Percentiles rank a stretch among this genome's conserved stretches.
Evolutionary conservation across 139 green algal species (phyloP).

Genomic region (Chlamydomonas sp.): DNA sequence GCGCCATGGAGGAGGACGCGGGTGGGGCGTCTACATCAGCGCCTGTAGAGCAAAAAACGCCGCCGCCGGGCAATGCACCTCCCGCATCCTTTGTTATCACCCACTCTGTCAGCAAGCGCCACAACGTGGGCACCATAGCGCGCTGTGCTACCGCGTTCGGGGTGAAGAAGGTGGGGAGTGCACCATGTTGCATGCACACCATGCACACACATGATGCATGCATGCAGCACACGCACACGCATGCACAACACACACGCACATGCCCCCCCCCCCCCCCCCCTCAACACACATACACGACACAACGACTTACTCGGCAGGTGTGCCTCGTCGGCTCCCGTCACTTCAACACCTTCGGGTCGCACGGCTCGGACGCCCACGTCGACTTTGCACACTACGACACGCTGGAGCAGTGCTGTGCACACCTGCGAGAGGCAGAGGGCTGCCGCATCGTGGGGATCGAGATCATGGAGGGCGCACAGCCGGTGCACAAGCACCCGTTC

Average conservation of each 20-base stretch:
- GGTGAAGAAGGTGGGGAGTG: conserved; percentile 42
- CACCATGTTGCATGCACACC: background rate
- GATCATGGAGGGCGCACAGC: conserved; percentile 63
- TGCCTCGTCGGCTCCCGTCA: conserved; percentile 75
- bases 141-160: conserved; percentile 65
- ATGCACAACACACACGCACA: background rate
- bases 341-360: conserved; percentile 86
- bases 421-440: conserved; percentile 33
- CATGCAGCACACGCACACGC: background rate
- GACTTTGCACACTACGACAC: conserved; percentile 59
- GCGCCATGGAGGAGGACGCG: no score
- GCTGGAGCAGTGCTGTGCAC: conserved; percentile 53
- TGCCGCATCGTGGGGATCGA: conserved; percentile 81
- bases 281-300: background rate
- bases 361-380: conserved; percentile 62
- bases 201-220: background rate
- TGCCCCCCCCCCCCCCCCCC: background rate
- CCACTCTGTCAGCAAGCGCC: conserved; percentile 68
- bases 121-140: conserved; percentile 75
- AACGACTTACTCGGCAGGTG: conserved; percentile 33
- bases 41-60: no score
- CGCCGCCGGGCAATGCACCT: no score
- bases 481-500: conserved; percentile 72
- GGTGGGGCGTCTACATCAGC: no score
- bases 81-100: conserved; percentile 64